These are phyloP conservation scores for Termitomyces sp. DNA, from an alignment of 768 basidiomycete genomes.

Conservation along the genomic window DNA sequence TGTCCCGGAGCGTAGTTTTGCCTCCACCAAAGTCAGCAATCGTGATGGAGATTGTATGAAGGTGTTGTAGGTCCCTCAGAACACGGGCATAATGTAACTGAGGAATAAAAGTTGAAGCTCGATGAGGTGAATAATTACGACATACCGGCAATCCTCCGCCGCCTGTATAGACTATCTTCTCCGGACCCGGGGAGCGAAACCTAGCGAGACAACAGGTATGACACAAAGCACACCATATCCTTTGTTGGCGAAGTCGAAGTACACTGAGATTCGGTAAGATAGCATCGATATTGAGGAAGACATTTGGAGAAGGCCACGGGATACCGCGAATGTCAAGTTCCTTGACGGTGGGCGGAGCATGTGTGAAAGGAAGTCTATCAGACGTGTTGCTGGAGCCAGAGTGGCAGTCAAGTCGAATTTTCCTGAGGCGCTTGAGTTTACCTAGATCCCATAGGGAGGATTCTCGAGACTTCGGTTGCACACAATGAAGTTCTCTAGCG, in stretches of 20 bases:
- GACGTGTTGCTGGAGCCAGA: slow-evolving; percentile 12
- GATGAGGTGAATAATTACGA: background rate
- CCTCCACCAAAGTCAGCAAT: slow-evolving; percentile 22
- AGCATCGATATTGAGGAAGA: slow-evolving; percentile 16
- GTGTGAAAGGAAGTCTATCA: slow-evolving; percentile 18
- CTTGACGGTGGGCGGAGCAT: slow-evolving; percentile 19
- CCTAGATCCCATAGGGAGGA: slow-evolving; percentile 21
- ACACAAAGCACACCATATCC: slow-evolving; percentile 32
- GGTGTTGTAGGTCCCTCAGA: slow-evolving; percentile 17
- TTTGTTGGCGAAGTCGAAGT: slow-evolving; percentile 20
- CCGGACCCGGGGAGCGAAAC: slow-evolving; percentile 20
- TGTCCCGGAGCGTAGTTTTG: slow-evolving; percentile 13
- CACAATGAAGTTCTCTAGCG: slow-evolving; percentile 26
- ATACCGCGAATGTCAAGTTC: slow-evolving; percentile 27
- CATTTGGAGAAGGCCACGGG: slow-evolving; percentile 25
- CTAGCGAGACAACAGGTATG: slow-evolving; percentile 23
- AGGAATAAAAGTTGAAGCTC: background rate
- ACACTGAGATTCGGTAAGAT: slow-evolving; percentile 19
- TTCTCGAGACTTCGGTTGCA: slow-evolving; percentile 14
- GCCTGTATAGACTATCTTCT: slow-evolving; percentile 22
- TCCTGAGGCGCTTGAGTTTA: slow-evolving; percentile 15
- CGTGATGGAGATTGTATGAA: slow-evolving; percentile 25
- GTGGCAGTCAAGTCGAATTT: slow-evolving; percentile 24
- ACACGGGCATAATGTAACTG: slow-evolving; percentile 30
- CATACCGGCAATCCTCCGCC: slow-evolving; percentile 31